Evolutionary conservation across 257 asterid species (phyloP), one percentile per base, ranked within the genome.

Genomic region (Capsicum rhomboideum): DNA sequence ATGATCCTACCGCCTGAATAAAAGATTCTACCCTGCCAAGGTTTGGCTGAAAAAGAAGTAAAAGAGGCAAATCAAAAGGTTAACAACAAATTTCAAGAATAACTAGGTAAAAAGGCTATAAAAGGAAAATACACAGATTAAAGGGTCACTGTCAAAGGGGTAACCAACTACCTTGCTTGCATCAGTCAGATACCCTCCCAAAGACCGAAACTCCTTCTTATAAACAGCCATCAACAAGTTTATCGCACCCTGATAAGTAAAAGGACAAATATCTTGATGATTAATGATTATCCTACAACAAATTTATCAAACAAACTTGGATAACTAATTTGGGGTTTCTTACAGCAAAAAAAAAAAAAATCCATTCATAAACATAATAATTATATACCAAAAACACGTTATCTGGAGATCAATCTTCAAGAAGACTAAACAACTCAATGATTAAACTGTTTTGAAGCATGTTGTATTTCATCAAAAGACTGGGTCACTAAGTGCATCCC

Each of bases 141-240:
- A 42, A 49, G 42, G 28, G 42, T 49, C 80, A 10, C 9, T n/a
- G 64, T 17, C 82, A 52, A 77, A 50, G 63, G 64, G 50, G 28
- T 50, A 77, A 10, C 63, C 20, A 79, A 31, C 50, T 85, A 93
- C 97, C 92, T 80, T 44, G 58, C 88, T 72, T 83, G 85, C 86
- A 87, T 93, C 92, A 14, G 91, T 90, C 86, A 93, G 86, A 82
- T 90, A 90, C 20, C 96, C 97, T 66, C 97, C 96, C 40, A 91
- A 82, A 31, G 85, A 86, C 50, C 23, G 86, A 83, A 93, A 91
- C 83, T 92, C 95, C 11, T 87, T 82, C 87, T 88, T 91, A 50
- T 93, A 91, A 0, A 93, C 93, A 85, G 90, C 84, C 79, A 91
- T 84, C 59, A 93, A 78, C 79, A 93, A 84, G 78, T 91, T 93